Evolutionary conservation across 2,329 filamentous ascomycete species (phyloP), one percentile per base, ranked within the genome.

Genomic region (Colletotrichum cereale): DNA sequence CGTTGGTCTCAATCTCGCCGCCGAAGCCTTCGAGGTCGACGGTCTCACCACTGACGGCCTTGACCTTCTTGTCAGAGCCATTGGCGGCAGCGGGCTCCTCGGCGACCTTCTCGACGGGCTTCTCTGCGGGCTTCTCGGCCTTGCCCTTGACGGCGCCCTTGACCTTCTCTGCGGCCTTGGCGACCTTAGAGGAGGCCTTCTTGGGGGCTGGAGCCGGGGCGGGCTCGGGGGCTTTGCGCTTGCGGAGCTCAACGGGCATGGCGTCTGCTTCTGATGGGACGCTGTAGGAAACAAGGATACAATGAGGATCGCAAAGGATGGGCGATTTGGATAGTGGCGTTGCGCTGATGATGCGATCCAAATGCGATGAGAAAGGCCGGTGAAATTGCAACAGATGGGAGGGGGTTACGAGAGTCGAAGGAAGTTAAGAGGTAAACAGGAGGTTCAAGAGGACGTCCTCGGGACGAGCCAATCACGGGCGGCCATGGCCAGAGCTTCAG

Each of bases 1-100:
- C 94, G 75, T 98, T 91, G 73, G 92, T 96, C 85, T 96, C 90
- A 74, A 99, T 84, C 79, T 96, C 91, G 74, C 89, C 89, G 75
- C 90, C 90, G 77, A 92, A 91, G 70, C 81, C 85, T 52, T 89
- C 87, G 56, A 91, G 85, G 73, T 84, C 80, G 75, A 92, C 84
- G 66, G 82, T 82, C 66, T 88, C 85, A 77, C 89, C 90, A 67
- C 88, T 87, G 44, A 83, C 84, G 57, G 86, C 83, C 78, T 86
- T 85, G 57, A 75, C 77, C 36, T 78, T 73, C 73, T 82, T 81
- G 62, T 78, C 76, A 7, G 80, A 76, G 69, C 78, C 78, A 71
- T 82, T 81, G 63, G 79, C 76, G 10, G 80, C 76, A 66, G 78
- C 77, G 67, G 73, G 62, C 42, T 76, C 73, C 73, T 79, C 78